These are phyloP conservation scores for Begonia fuchsioides DNA, from an alignment of 306 rosid genomes.

Conservation along the genomic window DNA sequence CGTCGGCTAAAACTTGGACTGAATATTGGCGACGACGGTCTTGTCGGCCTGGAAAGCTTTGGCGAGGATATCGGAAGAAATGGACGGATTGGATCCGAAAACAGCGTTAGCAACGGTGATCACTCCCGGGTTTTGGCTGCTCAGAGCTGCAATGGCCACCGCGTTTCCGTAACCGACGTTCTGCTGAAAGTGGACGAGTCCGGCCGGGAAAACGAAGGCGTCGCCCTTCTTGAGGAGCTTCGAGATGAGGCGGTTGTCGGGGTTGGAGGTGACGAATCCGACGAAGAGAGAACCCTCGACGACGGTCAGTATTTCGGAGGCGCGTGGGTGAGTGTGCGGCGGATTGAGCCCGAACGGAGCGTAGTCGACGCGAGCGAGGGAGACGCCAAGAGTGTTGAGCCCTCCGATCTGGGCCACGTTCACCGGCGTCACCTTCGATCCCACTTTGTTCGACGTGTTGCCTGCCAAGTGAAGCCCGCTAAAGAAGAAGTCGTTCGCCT, in stretches of 20 bases:
- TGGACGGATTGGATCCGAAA: slow-evolving; percentile 13
- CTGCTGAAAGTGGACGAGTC: slow-evolving; percentile 28
- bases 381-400: slow-evolving; percentile 25
- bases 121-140: slow-evolving; percentile 30
- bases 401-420: slow-evolving; percentile 17
- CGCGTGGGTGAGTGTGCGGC: slow-evolving; percentile 31
- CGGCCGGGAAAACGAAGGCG: slow-evolving; percentile 25
- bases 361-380: slow-evolving; percentile 21
- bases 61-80: not conserved
- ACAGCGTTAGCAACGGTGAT: slow-evolving; percentile 13
- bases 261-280: slow-evolving; percentile 22
- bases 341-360: slow-evolving; percentile 20
- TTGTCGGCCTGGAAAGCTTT: not conserved
- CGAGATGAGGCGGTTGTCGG: slow-evolving; percentile 15
- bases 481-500: slow-evolving; percentile 13
- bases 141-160: slow-evolving; percentile 23
- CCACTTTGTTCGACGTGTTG: slow-evolving; percentile 13
- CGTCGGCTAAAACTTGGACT: not conserved
- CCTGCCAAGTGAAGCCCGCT: slow-evolving; percentile 14
- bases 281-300: slow-evolving; percentile 23
- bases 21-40: not conserved
- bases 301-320: slow-evolving; percentile 22
- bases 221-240: slow-evolving; percentile 24
- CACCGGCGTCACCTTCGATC: slow-evolving; percentile 14
- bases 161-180: slow-evolving; percentile 22